Conservation (phyloP, 345 rosid genomes). For the Eucalyptus leucophloia region DNA sequence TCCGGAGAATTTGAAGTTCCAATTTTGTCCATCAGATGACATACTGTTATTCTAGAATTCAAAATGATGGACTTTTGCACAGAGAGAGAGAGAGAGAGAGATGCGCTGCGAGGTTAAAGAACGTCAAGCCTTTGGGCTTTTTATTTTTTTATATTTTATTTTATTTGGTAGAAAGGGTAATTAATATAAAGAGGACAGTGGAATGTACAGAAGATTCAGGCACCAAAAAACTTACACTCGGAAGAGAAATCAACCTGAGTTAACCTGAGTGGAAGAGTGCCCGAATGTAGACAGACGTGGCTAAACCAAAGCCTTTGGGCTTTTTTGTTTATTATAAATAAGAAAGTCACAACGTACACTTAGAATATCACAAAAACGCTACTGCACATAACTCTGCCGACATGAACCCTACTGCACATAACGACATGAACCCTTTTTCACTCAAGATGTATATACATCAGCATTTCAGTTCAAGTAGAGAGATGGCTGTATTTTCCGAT, state of each 20-base stretch:
- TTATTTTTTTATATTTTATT: not conserved
- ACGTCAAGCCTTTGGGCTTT: not conserved
- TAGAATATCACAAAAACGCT: not conserved
- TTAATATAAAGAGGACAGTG: too few species aligned
- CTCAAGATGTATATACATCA: not conserved
- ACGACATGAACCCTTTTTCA: not conserved
- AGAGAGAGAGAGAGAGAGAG: not conserved
- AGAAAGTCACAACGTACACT: not conserved
- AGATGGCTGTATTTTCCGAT: not conserved
- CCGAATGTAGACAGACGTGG: too few species aligned
- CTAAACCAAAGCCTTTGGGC: not conserved
- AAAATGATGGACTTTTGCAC: not conserved
- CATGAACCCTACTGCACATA: too few species aligned
- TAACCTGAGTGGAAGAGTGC: too few species aligned
- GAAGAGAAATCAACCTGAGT: too few species aligned
- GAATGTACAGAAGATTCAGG: too few species aligned
- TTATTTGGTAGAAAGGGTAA: too few species aligned
- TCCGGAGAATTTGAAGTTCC: not conserved
- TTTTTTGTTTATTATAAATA: not conserved
- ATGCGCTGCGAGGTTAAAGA: not conserved
- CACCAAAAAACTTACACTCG: too few species aligned
- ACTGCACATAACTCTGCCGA: not conserved
- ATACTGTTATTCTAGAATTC: not conserved
- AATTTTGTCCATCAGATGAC: not conserved
- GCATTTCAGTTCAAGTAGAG: not conserved